These are phyloP conservation scores for Podaxis rugospora DNA, from an alignment of 768 basidiomycete species.

Conservation along the genomic window DNA sequence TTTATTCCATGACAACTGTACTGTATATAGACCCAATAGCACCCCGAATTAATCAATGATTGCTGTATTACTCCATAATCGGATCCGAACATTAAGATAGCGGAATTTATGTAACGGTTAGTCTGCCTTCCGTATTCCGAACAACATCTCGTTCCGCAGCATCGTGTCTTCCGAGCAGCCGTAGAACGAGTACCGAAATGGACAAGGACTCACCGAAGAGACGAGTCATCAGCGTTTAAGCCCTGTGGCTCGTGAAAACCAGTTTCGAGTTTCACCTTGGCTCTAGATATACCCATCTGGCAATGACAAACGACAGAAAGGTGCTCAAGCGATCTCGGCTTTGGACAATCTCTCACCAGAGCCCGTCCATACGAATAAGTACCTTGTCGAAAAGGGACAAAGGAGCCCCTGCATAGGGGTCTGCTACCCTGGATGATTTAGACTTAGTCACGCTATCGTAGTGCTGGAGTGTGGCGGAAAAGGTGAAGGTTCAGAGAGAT, in stretches of 20 bases:
- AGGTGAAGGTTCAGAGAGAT: background rate
- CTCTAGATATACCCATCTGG: background rate
- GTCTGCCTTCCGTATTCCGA: background rate
- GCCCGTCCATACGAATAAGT: background rate
- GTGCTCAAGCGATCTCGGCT: background rate
- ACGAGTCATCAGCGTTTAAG: background rate
- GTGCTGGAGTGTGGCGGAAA: background rate
- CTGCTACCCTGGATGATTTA: background rate
- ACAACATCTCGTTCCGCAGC: background rate
- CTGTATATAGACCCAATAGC: background rate
- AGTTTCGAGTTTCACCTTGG: background rate
- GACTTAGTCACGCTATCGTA: background rate
- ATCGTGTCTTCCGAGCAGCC: background rate
- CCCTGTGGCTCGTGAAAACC: background rate
- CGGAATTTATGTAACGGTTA: background rate
- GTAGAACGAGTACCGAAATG: background rate
- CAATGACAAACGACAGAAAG: background rate
- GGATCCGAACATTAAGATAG: background rate
- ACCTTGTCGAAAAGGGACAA: background rate
- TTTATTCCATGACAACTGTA: background rate
- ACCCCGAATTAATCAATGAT: background rate
- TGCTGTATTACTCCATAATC: background rate
- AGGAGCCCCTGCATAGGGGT: background rate
- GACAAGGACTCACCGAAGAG: background rate
- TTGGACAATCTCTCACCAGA: background rate